phyloP scores from a whole-genome alignment of 176 grass and related monocot species.

The Oryza glaberrima region DNA sequence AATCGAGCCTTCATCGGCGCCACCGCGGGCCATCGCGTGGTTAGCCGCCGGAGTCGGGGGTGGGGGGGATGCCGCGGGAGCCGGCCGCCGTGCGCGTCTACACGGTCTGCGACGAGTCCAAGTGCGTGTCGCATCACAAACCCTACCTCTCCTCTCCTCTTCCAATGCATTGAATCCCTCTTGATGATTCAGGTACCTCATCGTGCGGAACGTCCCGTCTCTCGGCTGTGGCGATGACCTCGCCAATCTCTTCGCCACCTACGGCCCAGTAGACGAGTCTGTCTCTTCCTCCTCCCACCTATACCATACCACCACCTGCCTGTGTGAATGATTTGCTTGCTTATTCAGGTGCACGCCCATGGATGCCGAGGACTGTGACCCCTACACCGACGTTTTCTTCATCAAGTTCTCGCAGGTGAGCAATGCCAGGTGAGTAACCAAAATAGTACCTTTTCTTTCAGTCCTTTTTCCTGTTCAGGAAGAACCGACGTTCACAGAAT shows the following conservation, averaged over 20 bases:
- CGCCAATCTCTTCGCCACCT: conserved; percentile 61
- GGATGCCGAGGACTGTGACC: conserved; percentile 92
- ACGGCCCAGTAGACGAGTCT: conserved; percentile 84
- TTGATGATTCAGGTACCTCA: conserved; percentile 65
- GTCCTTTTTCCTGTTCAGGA: background rate
- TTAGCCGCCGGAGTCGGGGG: no score
- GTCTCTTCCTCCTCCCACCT: background rate
- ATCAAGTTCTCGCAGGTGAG: conserved; percentile 82
- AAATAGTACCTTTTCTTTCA: background rate
- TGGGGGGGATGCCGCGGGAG: conserved; percentile 60
- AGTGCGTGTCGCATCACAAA: conserved; percentile 36
- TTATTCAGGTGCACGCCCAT: conserved; percentile 89
- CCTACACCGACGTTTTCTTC: conserved; percentile 92
- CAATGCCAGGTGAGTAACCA: conserved; percentile 71
- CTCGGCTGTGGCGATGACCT: conserved; percentile 88
- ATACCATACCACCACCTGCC: background rate
- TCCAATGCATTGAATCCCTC: background rate
- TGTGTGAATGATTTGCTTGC: background rate
- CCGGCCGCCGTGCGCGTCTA: conserved; percentile 67
- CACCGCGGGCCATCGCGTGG: no score
- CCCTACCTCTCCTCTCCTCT: background rate
- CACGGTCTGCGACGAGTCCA: conserved; percentile 94
- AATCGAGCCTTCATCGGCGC: no score
- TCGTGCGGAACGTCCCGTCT: conserved; percentile 88
- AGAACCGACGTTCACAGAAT: background rate